Percentiles rank a stretch among this genome's conserved stretches.
Conservation (phyloP, 176 grass and related monocot genomes). For the Bonia amplexicaulis region DNA sequence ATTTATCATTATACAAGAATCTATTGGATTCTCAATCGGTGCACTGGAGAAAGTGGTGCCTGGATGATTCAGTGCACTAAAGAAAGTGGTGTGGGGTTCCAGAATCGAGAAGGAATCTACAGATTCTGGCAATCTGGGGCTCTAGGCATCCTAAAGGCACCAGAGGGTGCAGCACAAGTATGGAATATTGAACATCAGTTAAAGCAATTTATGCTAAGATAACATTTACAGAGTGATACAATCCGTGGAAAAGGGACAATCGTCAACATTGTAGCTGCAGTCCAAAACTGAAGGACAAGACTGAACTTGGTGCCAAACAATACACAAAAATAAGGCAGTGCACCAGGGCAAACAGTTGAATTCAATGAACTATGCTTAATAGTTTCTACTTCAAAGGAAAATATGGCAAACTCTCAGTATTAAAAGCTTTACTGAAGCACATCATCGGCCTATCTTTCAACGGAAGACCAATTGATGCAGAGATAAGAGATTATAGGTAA, state of each 20-base stretch:
- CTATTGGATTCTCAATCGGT: not conserved
- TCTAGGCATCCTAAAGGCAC: not conserved
- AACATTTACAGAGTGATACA: not conserved
- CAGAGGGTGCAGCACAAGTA: not conserved
- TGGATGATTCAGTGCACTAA: not conserved
- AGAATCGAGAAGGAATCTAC: not conserved
- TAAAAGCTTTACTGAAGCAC: not conserved
- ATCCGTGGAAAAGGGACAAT: not conserved
- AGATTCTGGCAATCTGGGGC: not conserved
- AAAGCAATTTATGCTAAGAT: not conserved
- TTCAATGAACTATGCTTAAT: not conserved
- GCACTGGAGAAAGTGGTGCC: not conserved
- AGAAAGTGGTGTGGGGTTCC: not conserved
- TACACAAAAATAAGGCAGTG: not conserved
- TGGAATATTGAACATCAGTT: not conserved
- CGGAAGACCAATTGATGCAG: not conserved
- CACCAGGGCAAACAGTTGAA: not conserved
- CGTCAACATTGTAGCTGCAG: not conserved
- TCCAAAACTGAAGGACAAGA: slow-evolving; percentile 4
- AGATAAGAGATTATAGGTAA: not conserved
- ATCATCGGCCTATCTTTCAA: not conserved
- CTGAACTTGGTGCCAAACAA: not conserved
- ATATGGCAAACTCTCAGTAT: not conserved
- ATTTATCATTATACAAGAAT: not conserved
- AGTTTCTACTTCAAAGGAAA: not conserved